Base-by-base conservation (phyloP, 768 basidiomycete genomes). In the Imleria badia region DNA sequence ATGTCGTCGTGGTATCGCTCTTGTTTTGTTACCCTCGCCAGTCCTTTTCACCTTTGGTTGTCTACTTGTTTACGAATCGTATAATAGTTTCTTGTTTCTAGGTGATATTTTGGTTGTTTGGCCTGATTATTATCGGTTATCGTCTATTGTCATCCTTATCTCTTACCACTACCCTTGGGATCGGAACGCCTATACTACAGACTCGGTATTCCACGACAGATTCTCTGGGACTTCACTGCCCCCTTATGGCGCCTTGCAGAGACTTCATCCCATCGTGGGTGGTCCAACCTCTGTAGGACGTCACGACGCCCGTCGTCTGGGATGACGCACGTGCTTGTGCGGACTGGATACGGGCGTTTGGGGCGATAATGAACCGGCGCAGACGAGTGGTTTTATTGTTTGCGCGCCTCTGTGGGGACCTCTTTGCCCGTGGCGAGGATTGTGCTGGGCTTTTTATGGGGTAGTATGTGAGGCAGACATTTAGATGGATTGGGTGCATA, bases 391-490 rank as follows among this genome's bases (percentile, higher is more conserved):
- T 73, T 71, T 67, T 45, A 39, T 30, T 51, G 47, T 59, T 58
- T 68, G 66, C 66, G 64, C 66, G 85, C 85, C 79, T 80, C 83
- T 84, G 81, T 85, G 84, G 85, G 87, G 87, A 89, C 88, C 51
- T 87, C 83, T 79, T 47, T 79, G 78, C 85, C 60, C 81, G 76
- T 81, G 42, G 87, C 85, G 72, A 89, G 88, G 85, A 62, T 63
- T 67, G 83, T 90, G 87, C 85, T 75, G 82, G 85, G 77, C 72
- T 64, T 65, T 31, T 38, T 30, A 36, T 73, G 79, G 86, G 73
- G 87, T 90, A 89, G 88, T 90, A 90, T 89, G 75, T 84, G 87
- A 77, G 84, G 88, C 86, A 69, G 56, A 90, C 84, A 89, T 77
- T n/a, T n/a, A n/a, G n/a, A n/a, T n/a, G n/a, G n/a, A n/a, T n/a